Conservation (phyloP, 2,329 filamentous ascomycete genomes). For the Epichloe gansuensis region DNA sequence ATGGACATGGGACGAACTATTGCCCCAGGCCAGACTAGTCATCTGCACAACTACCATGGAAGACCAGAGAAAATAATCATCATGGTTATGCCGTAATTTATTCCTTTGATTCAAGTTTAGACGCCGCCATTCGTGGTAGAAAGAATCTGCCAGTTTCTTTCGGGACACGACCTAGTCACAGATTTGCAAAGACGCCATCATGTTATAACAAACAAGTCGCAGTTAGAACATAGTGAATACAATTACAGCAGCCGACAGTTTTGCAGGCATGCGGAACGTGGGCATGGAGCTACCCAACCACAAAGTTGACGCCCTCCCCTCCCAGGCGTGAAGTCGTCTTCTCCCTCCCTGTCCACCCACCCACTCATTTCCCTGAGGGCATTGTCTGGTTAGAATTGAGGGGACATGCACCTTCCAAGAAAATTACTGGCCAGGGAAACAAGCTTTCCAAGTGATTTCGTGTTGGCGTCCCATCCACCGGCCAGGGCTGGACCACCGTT, state of each 20-base stretch:
- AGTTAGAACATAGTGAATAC: conserved; percentile 5
- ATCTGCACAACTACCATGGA: too few relatives aligned
- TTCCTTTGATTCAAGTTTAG: too few relatives aligned
- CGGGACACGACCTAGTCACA: too few relatives aligned
- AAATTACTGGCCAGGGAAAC: conserved; percentile 80
- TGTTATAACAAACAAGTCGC: neutral
- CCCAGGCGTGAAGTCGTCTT: neutral
- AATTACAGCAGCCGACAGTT: conserved; percentile 1
- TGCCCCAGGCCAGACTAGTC: too few relatives aligned
- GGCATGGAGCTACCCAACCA: neutral
- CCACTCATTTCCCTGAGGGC: neutral
- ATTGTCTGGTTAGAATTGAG: too few relatives aligned
- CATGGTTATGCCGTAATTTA: too few relatives aligned
- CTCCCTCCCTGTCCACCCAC: neutral
- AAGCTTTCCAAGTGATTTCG: conserved; percentile 66
- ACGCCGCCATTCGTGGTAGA: neutral
- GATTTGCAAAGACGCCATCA: neutral
- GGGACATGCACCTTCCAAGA: conserved; percentile 7
- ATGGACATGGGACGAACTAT: too few relatives aligned
- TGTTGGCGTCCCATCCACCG: conserved; percentile 75
- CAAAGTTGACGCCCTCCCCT: neutral
- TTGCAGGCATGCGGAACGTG: neutral
- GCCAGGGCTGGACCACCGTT: conserved; percentile 64
- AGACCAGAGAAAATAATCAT: too few relatives aligned
- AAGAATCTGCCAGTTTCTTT: too few relatives aligned